Percentiles rank a stretch among this genome's conserved stretches.
These are phyloP conservation scores for Recurvomyces mirabilis DNA, from an alignment of 495 filamentous ascomycete genomes.

Conservation along the genomic window DNA sequence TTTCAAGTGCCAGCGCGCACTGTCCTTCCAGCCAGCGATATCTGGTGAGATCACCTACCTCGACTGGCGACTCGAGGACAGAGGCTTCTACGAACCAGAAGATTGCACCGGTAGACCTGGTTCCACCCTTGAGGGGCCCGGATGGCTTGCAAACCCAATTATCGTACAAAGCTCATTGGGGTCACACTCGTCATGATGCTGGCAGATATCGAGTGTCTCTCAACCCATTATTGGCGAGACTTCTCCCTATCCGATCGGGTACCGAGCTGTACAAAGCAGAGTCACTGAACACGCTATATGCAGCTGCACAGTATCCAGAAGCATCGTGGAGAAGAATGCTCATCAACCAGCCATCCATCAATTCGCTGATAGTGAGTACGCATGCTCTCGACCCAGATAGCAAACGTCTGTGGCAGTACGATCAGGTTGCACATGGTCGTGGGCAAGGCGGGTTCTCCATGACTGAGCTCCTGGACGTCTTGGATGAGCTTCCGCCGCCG, in stretches of 20 bases:
- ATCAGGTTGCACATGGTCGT: neutral
- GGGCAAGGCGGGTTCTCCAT: neutral
- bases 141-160: neutral
- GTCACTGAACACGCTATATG: neutral
- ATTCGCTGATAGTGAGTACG: neutral
- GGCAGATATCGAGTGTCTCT: neutral
- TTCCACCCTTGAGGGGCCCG: neutral
- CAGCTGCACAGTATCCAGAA: neutral
- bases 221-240: neutral
- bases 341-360: neutral
- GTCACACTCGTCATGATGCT: neutral
- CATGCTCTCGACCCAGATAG: neutral
- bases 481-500: too few relatives aligned
- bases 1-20: neutral
- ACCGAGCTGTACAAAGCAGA: neutral
- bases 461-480: neutral
- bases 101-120: neutral
- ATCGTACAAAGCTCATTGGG: neutral
- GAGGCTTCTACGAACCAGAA: too few relatives aligned
- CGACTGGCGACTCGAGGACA: slow-evolving; percentile 2
- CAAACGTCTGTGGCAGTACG: neutral
- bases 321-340: neutral
- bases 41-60: neutral
- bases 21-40: neutral
- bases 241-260: neutral